Evolutionary conservation across 768 basidiomycete species (phyloP), one percentile per base, ranked within the genome.

Genomic region (Vishniacozyma victoriae): DNA sequence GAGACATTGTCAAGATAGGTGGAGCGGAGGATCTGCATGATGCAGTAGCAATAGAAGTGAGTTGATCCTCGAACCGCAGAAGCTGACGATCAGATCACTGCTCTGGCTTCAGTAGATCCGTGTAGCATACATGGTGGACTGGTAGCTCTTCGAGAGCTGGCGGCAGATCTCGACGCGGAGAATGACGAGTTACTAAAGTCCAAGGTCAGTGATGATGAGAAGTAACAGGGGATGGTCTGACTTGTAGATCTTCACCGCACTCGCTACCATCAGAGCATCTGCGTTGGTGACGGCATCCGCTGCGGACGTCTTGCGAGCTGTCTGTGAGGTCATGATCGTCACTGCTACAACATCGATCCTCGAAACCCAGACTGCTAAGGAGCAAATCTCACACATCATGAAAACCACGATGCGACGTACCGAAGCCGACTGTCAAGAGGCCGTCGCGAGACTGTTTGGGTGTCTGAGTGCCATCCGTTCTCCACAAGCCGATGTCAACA

Each of bases 101-200:
- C n/a, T n/a, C n/a, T n/a, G 5, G 72, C 85, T 22, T 76, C 77
- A 12, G 83, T 85, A 18, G 90, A 95, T 69, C 51, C 75, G 12
- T 74, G 77, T 16, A 84, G 86, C 60, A 73, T 91, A 9, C 91
- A 96, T 62, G 93, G 93, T 2, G 83, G 78, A 7, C 72, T 96
- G n/a, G 74, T 83, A 19, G 82, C 80, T 1, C 75, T 96, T 20
- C 77, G 78, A 6, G 84, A 90, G 65, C 74, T 96, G 14, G 82
- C 87, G 55, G 74, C 29, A 33, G 29, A 33, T n/a, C n/a, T n/a
- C n/a, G n/a, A n/a, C n/a, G n/a, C n/a, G n/a, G n/a, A n/a, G n/a
- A n/a, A n/a, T n/a, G n/a, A n/a, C n/a, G n/a, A n/a, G n/a, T n/a
- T n/a, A n/a, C n/a, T n/a, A n/a, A n/a, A n/a, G n/a, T n/a, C n/a